phyloP scores from a whole-genome alignment of 2,329 filamentous ascomycete species.

The Verticillium tricorpus region DNA sequence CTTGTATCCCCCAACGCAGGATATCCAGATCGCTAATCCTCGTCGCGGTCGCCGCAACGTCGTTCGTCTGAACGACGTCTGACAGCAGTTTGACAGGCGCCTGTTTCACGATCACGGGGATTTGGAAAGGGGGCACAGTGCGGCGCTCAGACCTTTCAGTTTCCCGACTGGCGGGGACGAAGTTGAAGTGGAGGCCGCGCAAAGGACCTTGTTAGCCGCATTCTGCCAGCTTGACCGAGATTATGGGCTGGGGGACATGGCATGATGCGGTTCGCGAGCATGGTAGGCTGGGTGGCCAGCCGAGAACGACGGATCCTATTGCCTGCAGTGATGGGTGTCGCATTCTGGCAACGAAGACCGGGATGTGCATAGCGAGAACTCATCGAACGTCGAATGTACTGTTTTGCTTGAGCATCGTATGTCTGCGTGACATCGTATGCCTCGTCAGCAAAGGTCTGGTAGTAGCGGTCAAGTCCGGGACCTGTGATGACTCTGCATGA shows the following conservation, averaged over 20 bases:
- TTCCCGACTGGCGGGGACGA: neutral
- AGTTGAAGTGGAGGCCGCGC: neutral
- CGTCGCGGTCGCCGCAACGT: neutral
- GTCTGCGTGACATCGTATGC: neutral
- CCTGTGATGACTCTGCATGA: too few relatives aligned
- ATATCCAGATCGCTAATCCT: neutral
- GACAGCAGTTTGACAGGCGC: neutral
- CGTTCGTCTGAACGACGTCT: neutral
- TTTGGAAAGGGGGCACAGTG: neutral
- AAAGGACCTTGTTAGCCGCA: neutral
- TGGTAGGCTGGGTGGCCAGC: neutral
- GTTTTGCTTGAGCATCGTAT: neutral
- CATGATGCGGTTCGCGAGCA: neutral
- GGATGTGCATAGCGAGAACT: neutral
- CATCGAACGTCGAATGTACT: neutral
- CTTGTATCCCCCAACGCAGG: neutral
- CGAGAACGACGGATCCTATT: neutral
- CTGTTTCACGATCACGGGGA: neutral
- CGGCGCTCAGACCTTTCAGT: neutral
- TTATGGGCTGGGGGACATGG: neutral
- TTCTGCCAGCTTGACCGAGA: neutral
- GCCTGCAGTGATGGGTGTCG: neutral
- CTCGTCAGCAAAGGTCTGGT: neutral
- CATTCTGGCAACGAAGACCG: neutral
- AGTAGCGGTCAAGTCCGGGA: neutral